Evolutionary conservation across 2,329 filamentous ascomycete species (phyloP).

Genomic region (Simplicillium sp.): DNA sequence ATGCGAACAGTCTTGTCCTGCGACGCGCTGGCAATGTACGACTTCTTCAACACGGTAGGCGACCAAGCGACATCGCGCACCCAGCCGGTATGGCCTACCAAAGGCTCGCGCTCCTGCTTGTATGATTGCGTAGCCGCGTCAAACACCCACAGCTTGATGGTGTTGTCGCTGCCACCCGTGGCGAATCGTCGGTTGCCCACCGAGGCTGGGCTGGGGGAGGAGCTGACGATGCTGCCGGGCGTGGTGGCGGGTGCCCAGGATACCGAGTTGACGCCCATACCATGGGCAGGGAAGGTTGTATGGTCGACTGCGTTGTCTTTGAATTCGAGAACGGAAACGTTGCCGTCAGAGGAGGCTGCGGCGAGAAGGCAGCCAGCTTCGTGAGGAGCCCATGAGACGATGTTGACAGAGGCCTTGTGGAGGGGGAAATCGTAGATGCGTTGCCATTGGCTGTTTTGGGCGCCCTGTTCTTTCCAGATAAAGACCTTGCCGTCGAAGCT

Average conservation of each 20-base stretch:
- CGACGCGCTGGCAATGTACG: conserved; percentile 89
- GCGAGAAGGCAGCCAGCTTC: conserved; percentile 91
- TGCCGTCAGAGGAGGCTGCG: conserved; percentile 88
- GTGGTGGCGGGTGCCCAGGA: conserved; percentile 85
- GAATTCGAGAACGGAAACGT: conserved; percentile 91
- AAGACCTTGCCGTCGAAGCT: conserved; percentile 97
- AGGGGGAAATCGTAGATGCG: conserved; percentile 87
- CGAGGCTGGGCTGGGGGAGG: conserved; percentile 48
- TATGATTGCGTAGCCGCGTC: conserved; percentile 53
- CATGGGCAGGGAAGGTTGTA: conserved; percentile 83
- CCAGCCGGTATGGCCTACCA: conserved; percentile 88
- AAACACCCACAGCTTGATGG: conserved; percentile 88
- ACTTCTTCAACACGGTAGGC: conserved; percentile 88
- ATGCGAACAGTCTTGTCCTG: conserved; percentile 97
- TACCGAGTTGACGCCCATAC: conserved; percentile 89
- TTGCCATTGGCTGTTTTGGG: conserved; percentile 55
- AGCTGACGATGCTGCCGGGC: conserved; percentile 77
- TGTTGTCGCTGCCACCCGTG: conserved; percentile 88
- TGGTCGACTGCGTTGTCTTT: conserved; percentile 91
- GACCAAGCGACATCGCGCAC: conserved; percentile 97
- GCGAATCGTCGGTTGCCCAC: conserved; percentile 73
- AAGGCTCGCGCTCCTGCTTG: conserved; percentile 51
- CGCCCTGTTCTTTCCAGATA: conserved; percentile 87
- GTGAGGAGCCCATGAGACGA: conserved; percentile 94
- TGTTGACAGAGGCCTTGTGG: conserved; percentile 94